Percentiles rank a stretch among this genome's conserved stretches.
Conservation (phyloP, 2,329 filamentous ascomycete species). For the Lasiodiplodia hormozganensis region DNA sequence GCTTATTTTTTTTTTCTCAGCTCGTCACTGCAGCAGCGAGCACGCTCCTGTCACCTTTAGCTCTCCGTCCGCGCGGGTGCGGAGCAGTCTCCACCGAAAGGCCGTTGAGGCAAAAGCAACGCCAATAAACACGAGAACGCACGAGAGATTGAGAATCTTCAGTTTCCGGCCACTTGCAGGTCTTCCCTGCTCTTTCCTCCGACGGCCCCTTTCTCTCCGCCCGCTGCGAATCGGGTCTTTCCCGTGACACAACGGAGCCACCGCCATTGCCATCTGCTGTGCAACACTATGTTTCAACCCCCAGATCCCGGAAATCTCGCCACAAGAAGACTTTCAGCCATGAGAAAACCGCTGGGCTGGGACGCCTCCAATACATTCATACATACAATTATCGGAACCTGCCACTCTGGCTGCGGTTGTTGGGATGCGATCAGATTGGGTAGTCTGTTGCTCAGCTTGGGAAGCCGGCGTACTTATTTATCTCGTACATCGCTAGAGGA, state of each 20-base stretch:
- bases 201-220: neutral
- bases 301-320: neutral
- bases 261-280: neutral
- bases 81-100: neutral
- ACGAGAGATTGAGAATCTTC: neutral
- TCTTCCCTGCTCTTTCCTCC: neutral
- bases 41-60: constrained; percentile 1
- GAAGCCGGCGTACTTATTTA: neutral
- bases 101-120: neutral
- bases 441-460: neutral
- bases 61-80: neutral
- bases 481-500: neutral
- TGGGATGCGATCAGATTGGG: neutral
- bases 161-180: neutral
- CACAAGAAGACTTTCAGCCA: neutral
- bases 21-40: neutral
- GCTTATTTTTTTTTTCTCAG: neutral
- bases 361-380: constrained; percentile 6
- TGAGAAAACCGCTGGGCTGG: neutral
- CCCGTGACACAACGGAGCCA: neutral
- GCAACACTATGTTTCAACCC: constrained; percentile 11
- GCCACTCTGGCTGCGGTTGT: neutral
- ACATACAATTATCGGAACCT: constrained; percentile 9
- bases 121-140: neutral
- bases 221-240: constrained; percentile 13